A percentile compares a stretch with the other conserved stretches of the same genome.
phyloP scores from a whole-genome alignment of 345 rosid genomes.

The Lepidium didymum region DNA sequence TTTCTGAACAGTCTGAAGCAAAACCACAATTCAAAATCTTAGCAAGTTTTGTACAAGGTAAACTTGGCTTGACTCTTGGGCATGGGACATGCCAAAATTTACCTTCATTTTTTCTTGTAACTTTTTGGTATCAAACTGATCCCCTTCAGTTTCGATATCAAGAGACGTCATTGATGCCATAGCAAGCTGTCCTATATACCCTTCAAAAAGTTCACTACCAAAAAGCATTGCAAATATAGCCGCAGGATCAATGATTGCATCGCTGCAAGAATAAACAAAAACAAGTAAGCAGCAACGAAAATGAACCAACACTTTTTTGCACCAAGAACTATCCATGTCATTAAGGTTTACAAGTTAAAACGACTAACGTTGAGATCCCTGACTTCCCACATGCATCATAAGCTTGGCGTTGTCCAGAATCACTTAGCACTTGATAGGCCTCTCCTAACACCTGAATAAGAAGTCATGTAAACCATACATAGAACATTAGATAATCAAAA shows the following conservation, averaged over 20 bases:
- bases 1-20: conserved; percentile 72
- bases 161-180: conserved; percentile 99
- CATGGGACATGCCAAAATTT: background rate
- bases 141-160: conserved; percentile 79
- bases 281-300: conserved; percentile 6
- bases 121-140: conserved; percentile 73
- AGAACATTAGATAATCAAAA: background rate
- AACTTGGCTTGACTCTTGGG: background rate
- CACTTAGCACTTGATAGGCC: conserved; percentile 95
- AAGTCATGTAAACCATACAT: background rate
- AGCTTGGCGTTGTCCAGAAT: conserved; percentile 85
- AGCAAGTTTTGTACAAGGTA: background rate
- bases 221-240: conserved; percentile 96
- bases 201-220: conserved; percentile 97
- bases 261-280: conserved; percentile 44
- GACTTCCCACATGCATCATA: conserved; percentile 89
- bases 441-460: conserved; percentile 74
- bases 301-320: background rate
- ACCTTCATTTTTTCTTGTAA: conserved; percentile 94
- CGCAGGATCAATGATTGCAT: conserved; percentile 90
- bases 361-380: conserved; percentile 88
- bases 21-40: conserved; percentile 14
- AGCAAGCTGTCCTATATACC: conserved; percentile 92
- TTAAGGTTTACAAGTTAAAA: conserved; percentile 12
- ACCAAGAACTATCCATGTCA: background rate